Evolutionary conservation across 2,329 filamentous ascomycete species (phyloP).

Genomic region (Clarireedia hainanense): DNA sequence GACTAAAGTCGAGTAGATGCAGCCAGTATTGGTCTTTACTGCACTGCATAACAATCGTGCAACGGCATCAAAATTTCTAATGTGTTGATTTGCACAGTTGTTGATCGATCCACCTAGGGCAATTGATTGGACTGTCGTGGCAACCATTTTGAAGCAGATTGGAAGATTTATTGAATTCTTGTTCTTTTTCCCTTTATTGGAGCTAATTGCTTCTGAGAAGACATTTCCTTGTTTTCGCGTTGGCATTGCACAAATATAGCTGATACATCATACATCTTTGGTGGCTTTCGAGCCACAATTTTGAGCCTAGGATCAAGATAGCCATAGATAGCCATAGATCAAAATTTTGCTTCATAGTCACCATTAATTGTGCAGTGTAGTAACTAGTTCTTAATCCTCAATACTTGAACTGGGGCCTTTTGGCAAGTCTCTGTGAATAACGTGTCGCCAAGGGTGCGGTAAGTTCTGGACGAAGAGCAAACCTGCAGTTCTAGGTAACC

Average conservation of each 20-base stretch:
- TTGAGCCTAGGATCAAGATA: slow-evolving; percentile 2
- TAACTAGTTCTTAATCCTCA: too few species aligned
- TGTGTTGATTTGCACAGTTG: slow-evolving; percentile 3
- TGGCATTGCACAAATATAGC: neutral
- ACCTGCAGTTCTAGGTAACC: too few species aligned
- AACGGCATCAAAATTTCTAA: slow-evolving; percentile 4
- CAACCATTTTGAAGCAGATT: slow-evolving; percentile 13
- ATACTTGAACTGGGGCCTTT: too few species aligned
- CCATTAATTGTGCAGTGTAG: too few species aligned
- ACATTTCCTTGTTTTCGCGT: neutral
- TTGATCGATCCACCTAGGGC: slow-evolving; percentile 4
- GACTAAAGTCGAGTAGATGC: slow-evolving; percentile 5
- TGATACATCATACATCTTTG: slow-evolving; percentile 1
- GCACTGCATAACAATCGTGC: neutral
- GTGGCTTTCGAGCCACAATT: slow-evolving; percentile 9
- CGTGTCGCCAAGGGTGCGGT: too few species aligned
- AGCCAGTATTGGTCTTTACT: neutral
- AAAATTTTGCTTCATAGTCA: neutral
- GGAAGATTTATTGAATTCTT: slow-evolving; percentile 12
- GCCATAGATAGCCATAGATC: neutral
- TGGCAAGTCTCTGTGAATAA: too few species aligned
- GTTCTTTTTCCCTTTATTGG: slow-evolving; percentile 1
- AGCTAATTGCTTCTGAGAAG: neutral
- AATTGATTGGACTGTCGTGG: slow-evolving; percentile 9
- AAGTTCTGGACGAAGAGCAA: too few species aligned